These are phyloP conservation scores for Picochlorum sp. DNA, from an alignment of 139 green algal species.

Conservation along the genomic window DNA sequence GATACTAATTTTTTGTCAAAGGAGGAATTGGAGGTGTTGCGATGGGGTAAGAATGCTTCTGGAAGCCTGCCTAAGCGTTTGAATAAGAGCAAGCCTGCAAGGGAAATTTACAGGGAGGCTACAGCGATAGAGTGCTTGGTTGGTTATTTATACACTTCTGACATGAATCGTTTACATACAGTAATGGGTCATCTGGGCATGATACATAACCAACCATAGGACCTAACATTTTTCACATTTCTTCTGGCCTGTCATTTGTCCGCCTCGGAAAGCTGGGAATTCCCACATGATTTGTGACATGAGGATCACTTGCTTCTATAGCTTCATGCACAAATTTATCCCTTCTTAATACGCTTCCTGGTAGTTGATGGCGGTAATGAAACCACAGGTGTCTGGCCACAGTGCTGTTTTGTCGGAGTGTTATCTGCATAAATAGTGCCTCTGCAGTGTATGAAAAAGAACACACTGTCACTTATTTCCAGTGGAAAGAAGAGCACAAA, in stretches of 20 bases:
- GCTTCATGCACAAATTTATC: too few relatives aligned
- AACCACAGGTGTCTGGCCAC: too few relatives aligned
- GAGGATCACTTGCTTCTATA: not conserved
- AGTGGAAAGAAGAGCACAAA: not conserved
- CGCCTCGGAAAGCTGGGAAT: too few relatives aligned
- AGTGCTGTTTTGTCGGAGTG: too few relatives aligned
- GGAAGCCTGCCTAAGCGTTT: constrained; percentile 34
- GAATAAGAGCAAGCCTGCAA: constrained; percentile 4
- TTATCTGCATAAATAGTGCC: too few relatives aligned
- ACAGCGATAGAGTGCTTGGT: constrained; percentile 50
- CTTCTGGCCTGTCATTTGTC: too few relatives aligned
- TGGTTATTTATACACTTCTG: not conserved
- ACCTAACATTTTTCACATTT: not conserved
- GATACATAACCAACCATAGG: not conserved
- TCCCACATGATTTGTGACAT: too few relatives aligned
- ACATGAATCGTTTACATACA: not conserved
- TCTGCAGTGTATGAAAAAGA: too few relatives aligned
- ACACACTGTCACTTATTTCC: too few relatives aligned
- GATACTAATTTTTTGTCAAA: constrained; percentile 22
- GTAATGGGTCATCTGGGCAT: not conserved
- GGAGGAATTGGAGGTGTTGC: constrained; percentile 38
- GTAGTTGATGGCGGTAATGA: too few relatives aligned
- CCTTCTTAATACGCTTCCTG: too few relatives aligned
- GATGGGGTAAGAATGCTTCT: constrained; percentile 49
- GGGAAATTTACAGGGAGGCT: constrained; percentile 29